Evolutionary conservation across 176 grass and related monocot genomes (phyloP).

Genomic region (Musa acuminata): DNA sequence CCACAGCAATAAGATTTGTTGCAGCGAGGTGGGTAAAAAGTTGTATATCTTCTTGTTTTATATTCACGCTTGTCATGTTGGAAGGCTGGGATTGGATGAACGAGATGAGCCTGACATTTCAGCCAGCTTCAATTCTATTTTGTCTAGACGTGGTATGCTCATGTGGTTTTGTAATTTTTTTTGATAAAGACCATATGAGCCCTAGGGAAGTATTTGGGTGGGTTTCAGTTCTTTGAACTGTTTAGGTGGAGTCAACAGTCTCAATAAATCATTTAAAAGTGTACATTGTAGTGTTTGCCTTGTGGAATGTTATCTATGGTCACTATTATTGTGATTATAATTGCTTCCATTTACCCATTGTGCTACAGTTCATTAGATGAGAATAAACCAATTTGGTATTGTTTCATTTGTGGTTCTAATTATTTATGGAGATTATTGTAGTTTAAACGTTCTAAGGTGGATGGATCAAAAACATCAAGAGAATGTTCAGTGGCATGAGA

Average conservation of each 20-base stretch:
- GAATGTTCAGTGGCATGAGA: no score
- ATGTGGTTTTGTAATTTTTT: constrained; percentile 99
- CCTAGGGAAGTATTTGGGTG: constrained; percentile 29
- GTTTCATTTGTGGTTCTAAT: no score
- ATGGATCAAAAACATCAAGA: no score
- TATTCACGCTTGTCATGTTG: constrained; percentile 50
- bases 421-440: no score
- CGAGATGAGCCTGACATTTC: constrained; percentile 30
- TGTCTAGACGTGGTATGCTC: constrained; percentile 50
- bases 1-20: not conserved
- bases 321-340: not conserved
- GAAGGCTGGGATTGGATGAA: constrained; percentile 41
- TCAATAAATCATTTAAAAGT: constrained; percentile 33
- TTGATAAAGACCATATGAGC: constrained; percentile 74
- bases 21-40: constrained; percentile 5
- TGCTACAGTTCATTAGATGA: not conserved
- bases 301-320: not conserved
- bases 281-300: constrained; percentile 12
- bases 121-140: constrained; percentile 40
- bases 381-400: not conserved
- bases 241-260: constrained; percentile 17
- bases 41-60: constrained; percentile 35
- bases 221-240: constrained; percentile 33
- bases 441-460: no score
- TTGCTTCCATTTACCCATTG: not conserved